phyloP scores from a whole-genome alignment of 768 basidiomycete genomes.

The Coprinopsis marcescibilis region DNA sequence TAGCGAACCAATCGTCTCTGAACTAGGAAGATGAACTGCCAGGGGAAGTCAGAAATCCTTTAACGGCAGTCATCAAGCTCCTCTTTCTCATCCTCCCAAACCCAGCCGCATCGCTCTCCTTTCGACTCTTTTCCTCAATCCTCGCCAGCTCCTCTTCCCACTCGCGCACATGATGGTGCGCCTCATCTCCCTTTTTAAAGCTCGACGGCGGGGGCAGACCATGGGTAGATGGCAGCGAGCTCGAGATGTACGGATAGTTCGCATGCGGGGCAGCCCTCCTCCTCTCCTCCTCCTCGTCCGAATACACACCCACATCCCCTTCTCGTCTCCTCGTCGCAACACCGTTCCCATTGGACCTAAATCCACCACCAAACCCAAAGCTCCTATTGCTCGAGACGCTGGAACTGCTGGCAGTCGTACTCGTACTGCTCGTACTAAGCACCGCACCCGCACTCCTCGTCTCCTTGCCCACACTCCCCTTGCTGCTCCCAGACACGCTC shows the following conservation, averaged over 20 bases:
- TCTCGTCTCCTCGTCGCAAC: neutral
- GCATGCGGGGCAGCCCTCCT: too few species aligned
- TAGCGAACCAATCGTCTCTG: neutral
- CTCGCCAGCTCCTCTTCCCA: conserved; percentile 77
- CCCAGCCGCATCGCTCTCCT: conserved; percentile 42
- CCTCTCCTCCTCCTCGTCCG: conserved; percentile 6
- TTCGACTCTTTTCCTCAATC: conserved; percentile 59
- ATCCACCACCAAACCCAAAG: conserved; percentile 3
- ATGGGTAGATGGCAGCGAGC: conserved; percentile 5
- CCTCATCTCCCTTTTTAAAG: conserved; percentile 14
- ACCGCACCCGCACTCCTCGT: conserved; percentile 20
- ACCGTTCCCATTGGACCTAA: conserved; percentile 1
- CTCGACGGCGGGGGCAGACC: too few species aligned
- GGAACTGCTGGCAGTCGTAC: conserved; percentile 26
- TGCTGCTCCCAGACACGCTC: conserved; percentile 4
- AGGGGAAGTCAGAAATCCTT: conserved; percentile 8
- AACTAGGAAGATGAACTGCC: conserved; percentile 3
- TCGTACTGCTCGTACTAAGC: conserved; percentile 31
- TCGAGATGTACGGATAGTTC: neutral
- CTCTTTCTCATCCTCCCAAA: conserved; percentile 37
- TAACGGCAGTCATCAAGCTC: conserved; percentile 18
- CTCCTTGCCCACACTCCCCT: neutral
- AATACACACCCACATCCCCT: neutral
- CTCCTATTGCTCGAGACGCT: conserved; percentile 22
- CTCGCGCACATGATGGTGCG: conserved; percentile 42